Evolutionary conservation across 2,329 filamentous ascomycete genomes (phyloP).

Genomic region (Thielaviopsis cerberus): DNA sequence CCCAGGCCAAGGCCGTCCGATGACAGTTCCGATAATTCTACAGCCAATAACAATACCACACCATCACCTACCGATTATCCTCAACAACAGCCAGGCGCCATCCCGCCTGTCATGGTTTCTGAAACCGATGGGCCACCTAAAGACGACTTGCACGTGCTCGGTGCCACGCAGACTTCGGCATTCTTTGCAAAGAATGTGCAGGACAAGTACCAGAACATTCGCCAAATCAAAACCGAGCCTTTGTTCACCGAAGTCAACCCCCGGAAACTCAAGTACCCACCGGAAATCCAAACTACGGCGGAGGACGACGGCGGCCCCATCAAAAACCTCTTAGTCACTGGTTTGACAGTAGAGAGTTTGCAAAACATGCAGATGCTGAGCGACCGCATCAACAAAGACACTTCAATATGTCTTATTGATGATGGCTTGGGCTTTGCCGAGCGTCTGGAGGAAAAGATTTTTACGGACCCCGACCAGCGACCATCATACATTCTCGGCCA

Average conservation of each 20-base stretch:
- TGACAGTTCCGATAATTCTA: not conserved
- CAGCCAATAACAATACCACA: not conserved
- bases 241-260: conserved; percentile 7
- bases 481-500: conserved; percentile 63
- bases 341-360: conserved; percentile 32
- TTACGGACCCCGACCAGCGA: conserved; percentile 42
- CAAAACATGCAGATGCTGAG: conserved; percentile 39
- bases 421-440: conserved; percentile 77
- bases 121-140: not conserved
- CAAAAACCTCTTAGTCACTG: conserved; percentile 51
- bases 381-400: conserved; percentile 47
- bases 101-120: conserved; percentile 5
- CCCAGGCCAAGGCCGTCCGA: not conserved
- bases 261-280: conserved; percentile 12
- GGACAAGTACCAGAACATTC: conserved; percentile 13
- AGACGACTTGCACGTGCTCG: conserved; percentile 8
- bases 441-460: conserved; percentile 50
- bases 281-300: conserved; percentile 10
- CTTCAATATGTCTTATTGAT: conserved; percentile 58
- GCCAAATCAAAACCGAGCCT: conserved; percentile 5
- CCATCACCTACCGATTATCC: not conserved
- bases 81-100: not conserved
- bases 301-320: conserved; percentile 33
- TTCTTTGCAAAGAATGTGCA: conserved; percentile 10
- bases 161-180: conserved; percentile 6